Evolutionary conservation across 257 asterid genomes (phyloP), one percentile per base, ranked within the genome.

Genomic region (Solanum pennellii): DNA sequence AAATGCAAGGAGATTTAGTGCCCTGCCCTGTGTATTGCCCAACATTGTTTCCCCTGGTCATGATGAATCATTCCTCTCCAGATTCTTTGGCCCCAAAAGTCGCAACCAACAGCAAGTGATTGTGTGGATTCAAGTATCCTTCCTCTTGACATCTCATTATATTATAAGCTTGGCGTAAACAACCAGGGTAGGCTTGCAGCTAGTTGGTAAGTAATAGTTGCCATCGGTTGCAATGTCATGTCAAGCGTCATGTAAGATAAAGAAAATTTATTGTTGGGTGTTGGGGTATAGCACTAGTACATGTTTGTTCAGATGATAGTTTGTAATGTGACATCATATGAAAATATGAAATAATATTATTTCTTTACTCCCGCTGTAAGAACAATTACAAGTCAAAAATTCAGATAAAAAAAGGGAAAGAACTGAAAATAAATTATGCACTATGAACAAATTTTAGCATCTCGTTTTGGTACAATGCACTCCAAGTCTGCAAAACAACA

Each of bases 381-480:
- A 82, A 79, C 66, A 79, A 82, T 49, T 18, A 82, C 45, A 47
- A 80, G 85, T 12, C n/a, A n/a, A 27, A 16, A 75, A 42, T 41
- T 23, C 37, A 41, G 33, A 13, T 12, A 21, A 20, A 31, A 31
- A 66, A 9, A 27, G 15, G 18, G 23, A 82, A 77, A 44, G 39
- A 45, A 82, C 20, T 29, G 69, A 10, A 80, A 47, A 49, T 82
- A 82, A 82, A 49, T 82, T 16, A 82, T 82, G 69, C 69, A 82
- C 85, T 82, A 82, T 82, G 85, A 82, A 82, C 85, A 82, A 45
- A 82, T 82, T 49, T 47, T 82, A 82, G 85, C 69, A 52, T 82
- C 42, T 29, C 45, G 69, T 47, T 49, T 79, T 82, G 85, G 69
- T 82, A 82, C 69, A 82, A 49, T 5, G 69, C 66, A 80, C 85